Conservation (phyloP, 129 eudicot genomes). For the Artemisia argyi region DNA sequence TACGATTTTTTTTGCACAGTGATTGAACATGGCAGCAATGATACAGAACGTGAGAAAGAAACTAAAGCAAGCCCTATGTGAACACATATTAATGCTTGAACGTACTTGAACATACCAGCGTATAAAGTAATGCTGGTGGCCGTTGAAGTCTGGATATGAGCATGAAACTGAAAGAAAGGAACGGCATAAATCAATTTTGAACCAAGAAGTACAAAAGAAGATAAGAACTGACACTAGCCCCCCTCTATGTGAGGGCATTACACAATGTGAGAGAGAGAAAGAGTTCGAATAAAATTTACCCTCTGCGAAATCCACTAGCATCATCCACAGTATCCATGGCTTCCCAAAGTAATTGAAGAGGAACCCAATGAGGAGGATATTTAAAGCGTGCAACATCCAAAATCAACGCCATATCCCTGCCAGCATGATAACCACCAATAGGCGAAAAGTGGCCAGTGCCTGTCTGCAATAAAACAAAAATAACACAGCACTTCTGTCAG, state of each 20-base stretch:
- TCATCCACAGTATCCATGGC: conserved; percentile 90
- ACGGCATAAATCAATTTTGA: not conserved
- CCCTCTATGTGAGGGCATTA: no score
- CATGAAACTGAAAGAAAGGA: conserved; percentile 70
- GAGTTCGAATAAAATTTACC: conserved; percentile 43
- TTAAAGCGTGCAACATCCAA: conserved; percentile 97
- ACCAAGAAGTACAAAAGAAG: not conserved
- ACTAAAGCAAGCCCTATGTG: conserved; percentile 3
- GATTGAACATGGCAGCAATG: conserved; percentile 1
- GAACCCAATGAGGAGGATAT: conserved; percentile 99
- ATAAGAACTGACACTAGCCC: not conserved
- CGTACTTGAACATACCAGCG: conserved; percentile 65
- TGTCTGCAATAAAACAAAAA: conserved; percentile 54
- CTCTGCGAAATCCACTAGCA: conserved; percentile 78
- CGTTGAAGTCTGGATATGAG: conserved; percentile 82
- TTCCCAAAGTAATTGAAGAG: conserved; percentile 94
- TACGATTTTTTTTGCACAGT: conserved; percentile 11
- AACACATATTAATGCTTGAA: conserved; percentile 14
- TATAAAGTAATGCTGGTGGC: conserved; percentile 88
- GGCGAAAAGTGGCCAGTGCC: conserved; percentile 98
- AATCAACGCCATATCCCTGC: conserved; percentile 84
- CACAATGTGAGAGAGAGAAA: not conserved
- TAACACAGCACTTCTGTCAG: conserved; percentile 6
- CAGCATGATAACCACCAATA: conserved; percentile 99
- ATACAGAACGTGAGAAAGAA: not conserved